These are phyloP conservation scores for Myrica gale DNA, from an alignment of 306 rosid genomes.

Conservation along the genomic window DNA sequence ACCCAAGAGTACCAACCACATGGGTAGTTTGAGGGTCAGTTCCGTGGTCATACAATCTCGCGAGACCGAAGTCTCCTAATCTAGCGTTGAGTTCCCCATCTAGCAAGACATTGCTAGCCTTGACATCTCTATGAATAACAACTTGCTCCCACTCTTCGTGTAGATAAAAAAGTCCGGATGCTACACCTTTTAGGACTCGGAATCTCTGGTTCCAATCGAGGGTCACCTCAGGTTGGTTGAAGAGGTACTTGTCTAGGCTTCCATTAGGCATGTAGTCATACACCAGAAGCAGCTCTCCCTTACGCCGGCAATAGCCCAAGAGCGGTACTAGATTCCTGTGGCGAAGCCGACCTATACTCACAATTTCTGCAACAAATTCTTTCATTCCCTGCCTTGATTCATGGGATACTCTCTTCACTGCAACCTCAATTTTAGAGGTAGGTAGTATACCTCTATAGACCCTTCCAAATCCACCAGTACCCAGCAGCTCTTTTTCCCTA, in stretches of 20 bases:
- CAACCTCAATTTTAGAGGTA: conserved; percentile 28
- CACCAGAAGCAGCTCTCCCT: conserved; percentile 29
- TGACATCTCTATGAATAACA: conserved; percentile 44
- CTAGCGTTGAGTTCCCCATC: conserved; percentile 33
- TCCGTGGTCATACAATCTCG: conserved; percentile 40
- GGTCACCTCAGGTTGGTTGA: conserved; percentile 8
- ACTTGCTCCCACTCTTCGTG: conserved; percentile 38
- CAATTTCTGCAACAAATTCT: conserved; percentile 40
- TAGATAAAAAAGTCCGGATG: conserved; percentile 30
- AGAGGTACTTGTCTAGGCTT: conserved; percentile 38
- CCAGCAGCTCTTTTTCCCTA: conserved; percentile 30
- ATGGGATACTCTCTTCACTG: conserved; percentile 33
- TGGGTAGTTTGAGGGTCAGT: conserved; percentile 33
- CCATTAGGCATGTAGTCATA: conserved; percentile 40
- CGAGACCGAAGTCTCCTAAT: conserved; percentile 40
- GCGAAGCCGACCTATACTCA: conserved; percentile 32
- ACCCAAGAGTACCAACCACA: conserved; percentile 34
- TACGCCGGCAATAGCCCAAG: conserved; percentile 36
- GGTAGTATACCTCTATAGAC: conserved; percentile 33
- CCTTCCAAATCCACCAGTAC: conserved; percentile 33
- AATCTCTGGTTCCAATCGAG: conserved; percentile 39
- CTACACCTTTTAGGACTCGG: conserved; percentile 31
- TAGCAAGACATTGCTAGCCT: conserved; percentile 36
- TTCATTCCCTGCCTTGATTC: conserved; percentile 42
- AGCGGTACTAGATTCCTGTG: conserved; percentile 31